These are phyloP conservation scores for Macrophomina phaseolina DNA, from an alignment of 2,329 filamentous ascomycete genomes.

Conservation along the genomic window DNA sequence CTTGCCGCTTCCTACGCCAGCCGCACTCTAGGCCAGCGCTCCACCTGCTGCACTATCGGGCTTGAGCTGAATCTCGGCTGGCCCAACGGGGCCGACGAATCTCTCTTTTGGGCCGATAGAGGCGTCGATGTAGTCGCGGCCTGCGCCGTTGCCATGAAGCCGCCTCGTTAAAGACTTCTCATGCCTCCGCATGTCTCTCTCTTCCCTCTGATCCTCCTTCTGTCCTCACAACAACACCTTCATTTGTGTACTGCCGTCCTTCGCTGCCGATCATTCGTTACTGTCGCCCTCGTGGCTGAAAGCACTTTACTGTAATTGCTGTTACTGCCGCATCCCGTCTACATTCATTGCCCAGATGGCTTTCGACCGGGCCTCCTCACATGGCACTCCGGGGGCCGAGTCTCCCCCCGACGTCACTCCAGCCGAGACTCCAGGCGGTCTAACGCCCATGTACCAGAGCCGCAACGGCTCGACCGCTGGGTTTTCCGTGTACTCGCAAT, in stretches of 20 bases:
- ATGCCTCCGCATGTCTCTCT: neutral
- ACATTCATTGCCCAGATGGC: constrained; percentile 8
- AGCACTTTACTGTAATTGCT: neutral
- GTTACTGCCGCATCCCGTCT: neutral
- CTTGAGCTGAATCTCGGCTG: neutral
- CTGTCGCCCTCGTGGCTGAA: neutral
- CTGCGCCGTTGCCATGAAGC: neutral
- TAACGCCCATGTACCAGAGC: constrained; percentile 23
- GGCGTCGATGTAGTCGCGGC: neutral
- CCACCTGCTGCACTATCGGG: neutral
- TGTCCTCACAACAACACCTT: neutral
- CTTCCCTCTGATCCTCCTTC: neutral
- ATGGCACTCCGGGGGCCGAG: neutral
- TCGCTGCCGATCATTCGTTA: neutral
- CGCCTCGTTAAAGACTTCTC: constrained; percentile 13
- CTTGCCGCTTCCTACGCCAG: neutral
- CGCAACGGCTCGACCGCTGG: constrained; percentile 15
- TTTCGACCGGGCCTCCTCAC: neutral
- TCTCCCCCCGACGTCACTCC: constrained; percentile 1
- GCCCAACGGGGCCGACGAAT: neutral
- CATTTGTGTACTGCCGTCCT: neutral
- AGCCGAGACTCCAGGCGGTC: neutral
- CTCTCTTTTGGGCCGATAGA: neutral
- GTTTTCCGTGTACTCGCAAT: constrained; percentile 16
- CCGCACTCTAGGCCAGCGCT: neutral